A percentile compares a stretch with the other conserved stretches of the same genome.
Conservation (phyloP, 1,284 basidiomycete genomes). For the Trametes polyzona region DNA sequence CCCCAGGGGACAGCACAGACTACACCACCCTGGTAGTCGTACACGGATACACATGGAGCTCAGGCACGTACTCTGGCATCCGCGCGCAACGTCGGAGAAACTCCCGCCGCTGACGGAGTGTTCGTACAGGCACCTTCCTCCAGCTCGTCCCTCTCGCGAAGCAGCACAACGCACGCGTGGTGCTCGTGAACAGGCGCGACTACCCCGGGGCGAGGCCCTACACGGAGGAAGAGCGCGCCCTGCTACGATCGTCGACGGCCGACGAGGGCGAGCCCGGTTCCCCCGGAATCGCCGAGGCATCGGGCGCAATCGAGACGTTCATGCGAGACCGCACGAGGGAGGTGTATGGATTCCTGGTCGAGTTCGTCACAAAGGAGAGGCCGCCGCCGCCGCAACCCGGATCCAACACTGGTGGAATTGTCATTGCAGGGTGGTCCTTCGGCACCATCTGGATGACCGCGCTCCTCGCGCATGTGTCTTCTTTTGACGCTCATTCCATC, state of each 20-base stretch:
- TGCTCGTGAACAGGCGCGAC: slow-evolving; percentile 13
- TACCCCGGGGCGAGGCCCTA: slow-evolving; percentile 11
- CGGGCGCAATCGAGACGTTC: not conserved
- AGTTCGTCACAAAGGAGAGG: slow-evolving; percentile 24
- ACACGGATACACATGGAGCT: slow-evolving; percentile 7
- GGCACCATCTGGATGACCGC: slow-evolving; percentile 11
- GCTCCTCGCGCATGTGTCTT: not conserved
- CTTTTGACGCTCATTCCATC: not conserved
- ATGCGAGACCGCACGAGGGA: slow-evolving; percentile 26
- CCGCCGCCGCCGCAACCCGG: slow-evolving; percentile 16
- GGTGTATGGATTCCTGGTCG: slow-evolving; percentile 28
- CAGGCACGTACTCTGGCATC: not conserved
- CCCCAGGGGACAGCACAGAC: not conserved
- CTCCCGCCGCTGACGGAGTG: not conserved
- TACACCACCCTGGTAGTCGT: slow-evolving; percentile 13
- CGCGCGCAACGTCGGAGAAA: not conserved
- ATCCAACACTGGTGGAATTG: slow-evolving; percentile 6
- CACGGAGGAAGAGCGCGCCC: slow-evolving; percentile 24
- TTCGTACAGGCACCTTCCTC: slow-evolving; percentile 28
- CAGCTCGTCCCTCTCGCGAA: slow-evolving; percentile 16
- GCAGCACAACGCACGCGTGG: not conserved
- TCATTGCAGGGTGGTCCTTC: slow-evolving; percentile 12
- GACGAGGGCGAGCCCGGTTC: slow-evolving; percentile 13
- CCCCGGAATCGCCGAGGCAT: slow-evolving; percentile 8
- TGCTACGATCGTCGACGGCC: not conserved